Base-by-base conservation (phyloP, 2,329 filamentous ascomycete genomes). In the Cladophialophora bantiana region DNA sequence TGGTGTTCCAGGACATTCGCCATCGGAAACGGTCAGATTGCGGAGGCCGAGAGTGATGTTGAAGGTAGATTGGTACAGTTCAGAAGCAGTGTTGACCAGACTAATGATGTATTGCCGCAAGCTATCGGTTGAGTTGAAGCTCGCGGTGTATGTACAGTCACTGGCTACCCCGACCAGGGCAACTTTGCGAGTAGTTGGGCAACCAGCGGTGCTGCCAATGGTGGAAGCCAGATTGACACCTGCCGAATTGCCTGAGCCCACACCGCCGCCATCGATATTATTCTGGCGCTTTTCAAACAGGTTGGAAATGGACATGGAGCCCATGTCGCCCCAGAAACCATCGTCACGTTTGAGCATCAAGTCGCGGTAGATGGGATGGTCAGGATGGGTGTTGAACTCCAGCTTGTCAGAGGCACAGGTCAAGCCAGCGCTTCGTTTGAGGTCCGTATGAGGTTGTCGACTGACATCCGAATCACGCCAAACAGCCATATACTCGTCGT, bases 31-130 rank as follows among this genome's bases (percentile, higher is more conserved):
- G 35, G 93, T 91, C 61, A 99, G 79, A 75, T 97, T 96, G 72
- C 90, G 88, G 67, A 99, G 87, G 52, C 93, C 95, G 40, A 99
- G 87, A 0, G 94, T 94, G 73, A 99, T 94, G 78, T 97, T 97
- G 82, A 99, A 98, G 7, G 91, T 91, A 73, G 85, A 88, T 78
- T 99, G 95, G 75, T 95, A 99, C 9, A 97, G 81, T 68, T 89
- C 87, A 1, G 94, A 97, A 0, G 95, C 95, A 53, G 88, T 84
- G 80, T 96, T 97, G 77, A 99, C 90, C 76, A 92, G 85, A 60
- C 83, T 84, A 73, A 99, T 93, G 69, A 99, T 86, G 76, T 95
- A 95, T 68, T 85, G 78, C 64, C 89, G 85, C 31, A 90, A 86
- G n/a, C 86, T 82, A 59, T 86, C 83, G 52, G 85, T 85, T 26